These are phyloP conservation scores for Clavariopsis aquatica DNA, from an alignment of 495 filamentous ascomycete genomes.

Conservation along the genomic window DNA sequence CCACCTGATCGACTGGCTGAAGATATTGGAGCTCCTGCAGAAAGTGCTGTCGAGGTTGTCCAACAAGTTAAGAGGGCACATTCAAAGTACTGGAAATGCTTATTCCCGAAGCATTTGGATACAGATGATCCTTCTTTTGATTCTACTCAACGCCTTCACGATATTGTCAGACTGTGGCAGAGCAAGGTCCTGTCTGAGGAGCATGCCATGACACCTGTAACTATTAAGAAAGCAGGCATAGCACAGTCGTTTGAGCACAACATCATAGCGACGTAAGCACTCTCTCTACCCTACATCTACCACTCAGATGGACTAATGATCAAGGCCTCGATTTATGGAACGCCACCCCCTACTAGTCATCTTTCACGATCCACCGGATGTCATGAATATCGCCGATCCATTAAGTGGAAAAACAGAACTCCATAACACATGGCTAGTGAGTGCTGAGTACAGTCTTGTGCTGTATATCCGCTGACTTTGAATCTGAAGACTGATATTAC, in stretches of 20 bases:
- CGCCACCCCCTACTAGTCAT: constrained; percentile 66
- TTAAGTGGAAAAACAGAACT: constrained; percentile 69
- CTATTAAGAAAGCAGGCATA: constrained; percentile 68
- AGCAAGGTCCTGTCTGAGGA: constrained; percentile 65
- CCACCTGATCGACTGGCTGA: constrained; percentile 69
- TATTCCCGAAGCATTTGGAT: constrained; percentile 55
- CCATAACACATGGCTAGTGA: constrained; percentile 84
- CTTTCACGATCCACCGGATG: constrained; percentile 70
- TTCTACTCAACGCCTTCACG: constrained; percentile 56
- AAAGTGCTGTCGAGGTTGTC: constrained; percentile 52
- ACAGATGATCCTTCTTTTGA: constrained; percentile 44
- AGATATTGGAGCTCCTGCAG: constrained; percentile 11
- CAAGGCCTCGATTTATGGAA: constrained; percentile 57
- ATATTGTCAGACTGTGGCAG: constrained; percentile 76
- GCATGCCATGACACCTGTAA: constrained; percentile 72
- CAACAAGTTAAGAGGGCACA: constrained; percentile 58
- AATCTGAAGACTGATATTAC: constrained; percentile 69
- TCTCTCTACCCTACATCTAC: constrained; percentile 14
- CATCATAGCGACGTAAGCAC: constrained; percentile 75
- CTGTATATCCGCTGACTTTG: constrained; percentile 50
- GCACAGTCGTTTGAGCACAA: constrained; percentile 84
- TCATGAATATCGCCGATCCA: constrained; percentile 67
- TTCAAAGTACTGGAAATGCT: constrained; percentile 60
- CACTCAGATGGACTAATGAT: constrained; percentile 14
- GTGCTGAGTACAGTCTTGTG: constrained; percentile 46